These are phyloP conservation scores for Dactylellina leptospora DNA, from an alignment of 2,329 filamentous ascomycete genomes.

Conservation along the genomic window DNA sequence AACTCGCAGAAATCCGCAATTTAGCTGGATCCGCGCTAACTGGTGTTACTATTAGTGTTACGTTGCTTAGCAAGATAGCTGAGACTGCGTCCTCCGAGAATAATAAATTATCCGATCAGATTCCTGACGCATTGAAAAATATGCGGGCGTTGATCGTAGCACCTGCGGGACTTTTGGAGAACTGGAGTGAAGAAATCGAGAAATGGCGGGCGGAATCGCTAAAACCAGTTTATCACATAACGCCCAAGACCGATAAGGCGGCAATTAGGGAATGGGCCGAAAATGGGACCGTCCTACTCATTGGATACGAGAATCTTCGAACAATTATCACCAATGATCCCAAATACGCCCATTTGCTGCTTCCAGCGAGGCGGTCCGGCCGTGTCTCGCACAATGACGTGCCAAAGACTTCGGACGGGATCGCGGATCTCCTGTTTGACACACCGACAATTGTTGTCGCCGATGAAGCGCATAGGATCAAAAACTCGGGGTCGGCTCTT, in stretches of 20 bases:
- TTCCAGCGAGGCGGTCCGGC: background rate
- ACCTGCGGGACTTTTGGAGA: conserved; percentile 77
- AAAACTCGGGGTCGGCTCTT: conserved; percentile 69
- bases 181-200: conserved; percentile 81
- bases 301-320: conserved; percentile 78
- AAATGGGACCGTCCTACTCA: conserved; percentile 75
- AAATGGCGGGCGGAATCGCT: conserved; percentile 66
- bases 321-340: conserved; percentile 58
- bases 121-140: conserved; percentile 71
- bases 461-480: conserved; percentile 84
- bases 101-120: conserved; percentile 68
- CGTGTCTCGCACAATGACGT: background rate
- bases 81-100: conserved; percentile 72
- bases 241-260: conserved; percentile 64
- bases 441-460: conserved; percentile 77
- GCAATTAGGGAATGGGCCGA: conserved; percentile 69
- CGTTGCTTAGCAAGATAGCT: conserved; percentile 78
- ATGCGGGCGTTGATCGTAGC: conserved; percentile 77
- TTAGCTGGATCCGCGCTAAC: too few relatives aligned
- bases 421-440: conserved; percentile 64
- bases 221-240: conserved; percentile 62
- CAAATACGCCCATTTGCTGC: background rate
- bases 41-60: conserved; percentile 66
- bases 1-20: too few relatives aligned
- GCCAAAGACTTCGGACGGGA: background rate